Conservation (phyloP, 441 rosid genomes). For the Mallotus repandus region DNA sequence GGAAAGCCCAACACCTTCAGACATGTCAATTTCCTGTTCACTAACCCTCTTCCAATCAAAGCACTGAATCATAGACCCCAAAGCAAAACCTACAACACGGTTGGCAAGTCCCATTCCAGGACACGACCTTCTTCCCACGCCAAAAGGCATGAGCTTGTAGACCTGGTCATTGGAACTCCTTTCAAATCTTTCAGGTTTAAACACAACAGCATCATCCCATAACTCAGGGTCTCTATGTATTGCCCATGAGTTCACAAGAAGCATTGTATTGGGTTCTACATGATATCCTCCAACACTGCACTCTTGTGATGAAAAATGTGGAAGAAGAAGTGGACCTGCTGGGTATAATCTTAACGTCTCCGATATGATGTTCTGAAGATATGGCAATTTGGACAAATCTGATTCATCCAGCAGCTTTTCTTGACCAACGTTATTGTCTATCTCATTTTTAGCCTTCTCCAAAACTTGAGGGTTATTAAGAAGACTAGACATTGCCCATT, state of each 20-base stretch:
- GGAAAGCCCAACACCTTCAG: constrained; percentile 6
- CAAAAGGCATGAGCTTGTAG: constrained; percentile 11
- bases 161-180: neutral
- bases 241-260: constrained; percentile 14
- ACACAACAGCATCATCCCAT: constrained; percentile 12
- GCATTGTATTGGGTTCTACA: neutral
- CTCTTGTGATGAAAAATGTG: constrained; percentile 2
- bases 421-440: neutral
- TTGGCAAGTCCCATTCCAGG: constrained; percentile 13
- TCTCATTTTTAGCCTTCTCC: constrained; percentile 6
- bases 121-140: constrained; percentile 16
- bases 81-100: constrained; percentile 5
- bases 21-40: constrained; percentile 18
- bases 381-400: neutral
- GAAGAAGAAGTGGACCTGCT: constrained; percentile 11
- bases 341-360: constrained; percentile 15
- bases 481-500: constrained; percentile 16
- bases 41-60: constrained; percentile 18
- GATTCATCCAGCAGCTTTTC: constrained; percentile 1
- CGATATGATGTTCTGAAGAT: constrained; percentile 10
- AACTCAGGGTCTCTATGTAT: constrained; percentile 12
- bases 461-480: constrained; percentile 11
- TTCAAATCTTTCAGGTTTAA: constrained; percentile 21
- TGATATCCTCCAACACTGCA: constrained; percentile 3
- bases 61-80: constrained; percentile 16